Evolutionary conservation across 495 filamentous ascomycete genomes (phyloP).

Genomic region (Aspergillus heteromorphus): DNA sequence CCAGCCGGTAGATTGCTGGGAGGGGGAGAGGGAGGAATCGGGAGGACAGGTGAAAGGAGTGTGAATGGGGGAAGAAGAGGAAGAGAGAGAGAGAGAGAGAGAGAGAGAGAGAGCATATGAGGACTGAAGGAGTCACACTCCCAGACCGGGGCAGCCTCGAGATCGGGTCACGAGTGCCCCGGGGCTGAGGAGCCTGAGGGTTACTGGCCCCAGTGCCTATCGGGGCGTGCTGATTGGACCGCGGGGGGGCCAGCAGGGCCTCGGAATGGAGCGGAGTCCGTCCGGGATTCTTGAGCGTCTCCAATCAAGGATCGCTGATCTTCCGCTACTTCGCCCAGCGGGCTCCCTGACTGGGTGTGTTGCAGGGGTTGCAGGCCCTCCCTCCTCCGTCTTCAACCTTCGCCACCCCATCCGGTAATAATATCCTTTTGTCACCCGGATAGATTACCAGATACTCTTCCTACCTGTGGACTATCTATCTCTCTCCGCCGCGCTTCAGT

Average conservation of each 20-base stretch:
- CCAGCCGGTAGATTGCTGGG: background rate
- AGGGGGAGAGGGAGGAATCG: background rate
- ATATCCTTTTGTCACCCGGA: background rate
- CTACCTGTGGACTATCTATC: too few relatives aligned
- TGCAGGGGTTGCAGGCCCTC: background rate
- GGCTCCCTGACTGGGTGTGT: background rate
- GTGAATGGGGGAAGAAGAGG: background rate
- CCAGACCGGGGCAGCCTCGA: background rate
- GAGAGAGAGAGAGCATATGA: background rate
- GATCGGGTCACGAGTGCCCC: background rate
- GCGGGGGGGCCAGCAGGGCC: background rate
- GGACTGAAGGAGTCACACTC: constrained; percentile 1
- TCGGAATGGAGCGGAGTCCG: background rate
- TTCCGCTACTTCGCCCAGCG: background rate
- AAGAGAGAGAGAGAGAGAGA: background rate
- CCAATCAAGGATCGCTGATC: background rate
- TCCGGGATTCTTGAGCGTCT: background rate
- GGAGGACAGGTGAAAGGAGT: background rate
- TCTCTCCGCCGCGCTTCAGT: background rate
- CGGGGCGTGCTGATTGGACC: background rate
- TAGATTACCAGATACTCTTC: too few relatives aligned
- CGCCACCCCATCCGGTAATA: background rate
- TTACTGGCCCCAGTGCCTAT: background rate
- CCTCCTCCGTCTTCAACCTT: background rate
- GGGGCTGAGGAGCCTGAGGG: background rate